Evolutionary conservation across 2,329 filamentous ascomycete genomes (phyloP).

Genomic region (Fusarium citri): DNA sequence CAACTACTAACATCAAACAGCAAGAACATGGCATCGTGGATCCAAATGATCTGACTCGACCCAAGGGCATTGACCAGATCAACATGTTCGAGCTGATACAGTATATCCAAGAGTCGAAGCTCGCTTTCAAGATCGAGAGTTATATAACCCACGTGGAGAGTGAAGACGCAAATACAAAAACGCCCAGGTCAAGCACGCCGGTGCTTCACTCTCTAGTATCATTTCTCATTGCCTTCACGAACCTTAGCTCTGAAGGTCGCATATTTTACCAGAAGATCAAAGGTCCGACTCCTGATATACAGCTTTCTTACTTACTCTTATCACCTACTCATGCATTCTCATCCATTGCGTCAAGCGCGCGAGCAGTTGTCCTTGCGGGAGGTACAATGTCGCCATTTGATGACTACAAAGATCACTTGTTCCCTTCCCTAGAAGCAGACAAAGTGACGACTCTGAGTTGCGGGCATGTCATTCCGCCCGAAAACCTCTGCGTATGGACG

Average conservation of each 20-base stretch:
- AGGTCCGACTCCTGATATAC: conserved; percentile 58
- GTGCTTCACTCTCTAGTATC: conserved; percentile 67
- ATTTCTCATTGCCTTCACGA: conserved; percentile 85
- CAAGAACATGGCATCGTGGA: conserved; percentile 74
- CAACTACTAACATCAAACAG: conserved; percentile 29
- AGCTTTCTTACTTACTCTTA: conserved; percentile 86
- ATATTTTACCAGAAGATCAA: conserved; percentile 70
- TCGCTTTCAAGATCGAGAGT: conserved; percentile 94
- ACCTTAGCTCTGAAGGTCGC: conserved; percentile 78
- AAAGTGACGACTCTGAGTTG: conserved; percentile 87
- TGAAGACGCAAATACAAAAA: conserved; percentile 50
- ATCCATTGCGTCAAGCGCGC: conserved; percentile 84
- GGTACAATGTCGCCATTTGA: conserved; percentile 98
- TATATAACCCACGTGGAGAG: conserved; percentile 76
- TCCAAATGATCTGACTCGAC: conserved; percentile 77
- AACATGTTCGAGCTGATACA: conserved; percentile 89
- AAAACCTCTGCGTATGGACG: conserved; percentile 83
- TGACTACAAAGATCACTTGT: conserved; percentile 88
- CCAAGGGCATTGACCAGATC: conserved; percentile 93
- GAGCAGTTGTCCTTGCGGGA: conserved; percentile 89
- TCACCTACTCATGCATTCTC: conserved; percentile 93
- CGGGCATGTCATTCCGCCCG: conserved; percentile 89
- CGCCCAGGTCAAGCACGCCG: conserved; percentile 53
- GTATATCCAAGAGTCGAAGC: conserved; percentile 91
- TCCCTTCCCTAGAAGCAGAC: conserved; percentile 74